Conservation (phyloP, 2,329 filamentous ascomycete genomes). For the Phyllosticta ampelicida region DNA sequence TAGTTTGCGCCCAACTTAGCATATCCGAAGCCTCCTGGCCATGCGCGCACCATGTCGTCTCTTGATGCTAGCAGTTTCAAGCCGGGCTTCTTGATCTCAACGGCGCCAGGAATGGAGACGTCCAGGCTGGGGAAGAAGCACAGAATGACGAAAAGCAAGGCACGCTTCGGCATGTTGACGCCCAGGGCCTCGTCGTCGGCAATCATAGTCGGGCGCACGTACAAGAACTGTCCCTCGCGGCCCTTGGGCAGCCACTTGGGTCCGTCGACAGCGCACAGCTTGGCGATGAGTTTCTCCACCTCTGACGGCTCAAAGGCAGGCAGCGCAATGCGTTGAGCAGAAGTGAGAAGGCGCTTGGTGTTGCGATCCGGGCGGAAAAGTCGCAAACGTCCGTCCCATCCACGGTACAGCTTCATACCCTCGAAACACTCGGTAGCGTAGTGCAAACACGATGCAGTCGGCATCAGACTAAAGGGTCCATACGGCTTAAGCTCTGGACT, state of each 20-base stretch:
- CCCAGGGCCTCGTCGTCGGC: slow-evolving; percentile 71
- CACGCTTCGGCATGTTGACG: slow-evolving; percentile 67
- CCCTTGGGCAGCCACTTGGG: slow-evolving; percentile 67
- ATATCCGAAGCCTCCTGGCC: slow-evolving; percentile 86
- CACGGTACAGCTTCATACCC: slow-evolving; percentile 63
- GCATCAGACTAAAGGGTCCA: slow-evolving; percentile 66
- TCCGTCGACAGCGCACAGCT: slow-evolving; percentile 62
- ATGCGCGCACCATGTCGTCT: slow-evolving; percentile 77
- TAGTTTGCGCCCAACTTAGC: slow-evolving; percentile 94
- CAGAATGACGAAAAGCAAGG: slow-evolving; percentile 76
- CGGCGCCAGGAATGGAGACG: slow-evolving; percentile 16
- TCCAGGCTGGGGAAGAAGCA: slow-evolving; percentile 37
- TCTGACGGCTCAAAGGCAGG: slow-evolving; percentile 61
- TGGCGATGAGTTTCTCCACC: slow-evolving; percentile 62
- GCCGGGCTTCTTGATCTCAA: slow-evolving; percentile 15
- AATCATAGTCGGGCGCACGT: slow-evolving; percentile 80
- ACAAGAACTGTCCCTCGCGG: slow-evolving; percentile 61
- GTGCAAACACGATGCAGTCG: slow-evolving; percentile 71
- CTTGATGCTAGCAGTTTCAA: slow-evolving; percentile 67
- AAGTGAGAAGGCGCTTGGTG: slow-evolving; percentile 50
- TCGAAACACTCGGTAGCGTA: slow-evolving; percentile 91
- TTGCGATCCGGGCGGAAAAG: slow-evolving; percentile 71
- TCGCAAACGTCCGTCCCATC: slow-evolving; percentile 59
- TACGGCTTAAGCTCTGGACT: slow-evolving; percentile 66
- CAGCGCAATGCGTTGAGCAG: slow-evolving; percentile 55